Evolutionary conservation across 495 filamentous ascomycete genomes (phyloP).

Genomic region (Daldinia concentrica): DNA sequence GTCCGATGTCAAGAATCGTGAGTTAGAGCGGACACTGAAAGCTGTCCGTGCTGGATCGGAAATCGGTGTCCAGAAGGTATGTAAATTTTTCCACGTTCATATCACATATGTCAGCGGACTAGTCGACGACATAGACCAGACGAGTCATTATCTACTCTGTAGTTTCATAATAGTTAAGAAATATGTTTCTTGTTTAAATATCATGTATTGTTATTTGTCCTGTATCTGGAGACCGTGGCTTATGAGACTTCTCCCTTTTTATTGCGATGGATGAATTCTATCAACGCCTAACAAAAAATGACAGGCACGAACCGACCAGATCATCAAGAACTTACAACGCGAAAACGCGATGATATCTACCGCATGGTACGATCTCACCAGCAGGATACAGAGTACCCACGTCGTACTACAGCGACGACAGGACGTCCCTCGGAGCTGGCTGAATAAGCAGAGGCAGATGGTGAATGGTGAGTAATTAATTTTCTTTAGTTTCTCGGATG

Average conservation of each 20-base stretch:
- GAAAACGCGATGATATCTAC: constrained; percentile 87
- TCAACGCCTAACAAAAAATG: constrained; percentile 31
- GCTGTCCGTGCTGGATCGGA: constrained; percentile 54
- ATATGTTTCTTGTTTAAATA: constrained; percentile 15
- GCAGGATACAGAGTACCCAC: constrained; percentile 86
- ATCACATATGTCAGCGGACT: constrained; percentile 8
- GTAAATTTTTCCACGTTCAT: constrained; percentile 34
- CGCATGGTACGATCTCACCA: constrained; percentile 91
- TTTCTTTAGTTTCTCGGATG: not conserved
- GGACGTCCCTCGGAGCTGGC: constrained; percentile 86
- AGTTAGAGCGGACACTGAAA: constrained; percentile 58
- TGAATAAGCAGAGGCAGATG: constrained; percentile 85
- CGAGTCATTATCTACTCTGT: not conserved
- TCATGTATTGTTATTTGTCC: constrained; percentile 1
- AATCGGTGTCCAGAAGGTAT: constrained; percentile 59
- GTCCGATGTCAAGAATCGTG: constrained; percentile 58
- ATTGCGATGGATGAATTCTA: not conserved
- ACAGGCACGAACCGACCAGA: constrained; percentile 66
- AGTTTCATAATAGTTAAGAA: constrained; percentile 25
- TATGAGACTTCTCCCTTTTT: not conserved
- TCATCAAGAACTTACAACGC: constrained; percentile 75
- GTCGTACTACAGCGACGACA: constrained; percentile 77
- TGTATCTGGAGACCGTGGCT: constrained; percentile 2
- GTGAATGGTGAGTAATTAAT: constrained; percentile 62
- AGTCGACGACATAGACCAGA: not conserved